Evolutionary conservation across 441 rosid genomes (phyloP).

Genomic region (Hura crepitans): DNA sequence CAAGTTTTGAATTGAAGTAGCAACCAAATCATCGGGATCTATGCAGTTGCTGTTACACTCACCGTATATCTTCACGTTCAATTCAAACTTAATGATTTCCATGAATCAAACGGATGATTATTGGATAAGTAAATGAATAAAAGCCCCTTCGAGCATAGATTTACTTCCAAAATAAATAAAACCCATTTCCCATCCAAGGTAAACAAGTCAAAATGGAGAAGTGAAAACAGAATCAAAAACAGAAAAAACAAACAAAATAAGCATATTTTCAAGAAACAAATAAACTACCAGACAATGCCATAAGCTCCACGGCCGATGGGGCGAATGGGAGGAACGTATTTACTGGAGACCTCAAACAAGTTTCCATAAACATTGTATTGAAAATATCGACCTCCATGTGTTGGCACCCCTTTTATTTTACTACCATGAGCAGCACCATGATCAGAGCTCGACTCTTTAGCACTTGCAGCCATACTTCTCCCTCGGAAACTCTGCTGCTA

Average conservation of each 20-base stretch:
- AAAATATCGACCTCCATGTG: conserved; percentile 80
- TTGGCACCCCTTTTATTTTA: conserved; percentile 59
- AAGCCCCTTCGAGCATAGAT: background rate
- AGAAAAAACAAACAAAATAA: background rate
- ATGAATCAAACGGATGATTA: background rate
- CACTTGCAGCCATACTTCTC: conserved; percentile 14
- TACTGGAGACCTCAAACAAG: conserved; percentile 77
- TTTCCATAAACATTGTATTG: conserved; percentile 78
- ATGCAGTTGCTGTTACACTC: background rate
- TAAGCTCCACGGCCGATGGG: conserved; percentile 84
- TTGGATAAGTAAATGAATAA: background rate
- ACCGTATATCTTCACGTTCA: background rate
- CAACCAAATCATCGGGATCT: background rate
- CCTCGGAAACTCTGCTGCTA: background rate
- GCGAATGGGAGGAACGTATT: conserved; percentile 83
- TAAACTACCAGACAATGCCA: conserved; percentile 68
- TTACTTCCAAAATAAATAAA: conserved; percentile 2
- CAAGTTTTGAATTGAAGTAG: conserved; percentile 2
- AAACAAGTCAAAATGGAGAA: conserved; percentile 1
- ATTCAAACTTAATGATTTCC: background rate
- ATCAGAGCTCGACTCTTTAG: conserved; percentile 42
- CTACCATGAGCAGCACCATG: background rate
- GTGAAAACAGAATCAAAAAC: background rate
- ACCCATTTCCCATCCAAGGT: background rate
- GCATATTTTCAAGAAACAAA: background rate